These are phyloP conservation scores for Cystobasidium sp. DNA, from an alignment of 1,284 basidiomycete genomes.

Conservation along the genomic window DNA sequence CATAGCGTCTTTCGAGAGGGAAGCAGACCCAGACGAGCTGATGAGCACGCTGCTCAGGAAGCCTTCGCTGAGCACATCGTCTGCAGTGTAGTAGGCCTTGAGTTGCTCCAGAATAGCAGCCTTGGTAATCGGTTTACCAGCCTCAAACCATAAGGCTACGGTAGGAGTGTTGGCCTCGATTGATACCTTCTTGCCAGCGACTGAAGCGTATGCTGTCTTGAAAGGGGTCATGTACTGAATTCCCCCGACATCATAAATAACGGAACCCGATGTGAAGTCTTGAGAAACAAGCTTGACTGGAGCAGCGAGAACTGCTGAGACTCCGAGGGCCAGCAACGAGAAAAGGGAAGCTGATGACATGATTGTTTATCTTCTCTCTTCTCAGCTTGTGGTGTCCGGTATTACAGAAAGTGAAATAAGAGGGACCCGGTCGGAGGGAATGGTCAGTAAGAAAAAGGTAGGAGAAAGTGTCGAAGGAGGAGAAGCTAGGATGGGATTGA, in stretches of 20 bases:
- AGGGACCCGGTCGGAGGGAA: neutral
- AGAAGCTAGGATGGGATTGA: neutral
- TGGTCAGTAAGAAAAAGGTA: neutral
- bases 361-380: no score
- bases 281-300: conserved; percentile 10
- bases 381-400: neutral
- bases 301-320: neutral
- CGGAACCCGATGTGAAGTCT: neutral
- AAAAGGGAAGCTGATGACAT: neutral
- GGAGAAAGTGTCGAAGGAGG: neutral
- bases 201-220: neutral
- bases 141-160: conserved; percentile 1
- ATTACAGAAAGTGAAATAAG: neutral
- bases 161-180: conserved; percentile 2
- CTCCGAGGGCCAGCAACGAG: neutral
- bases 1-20: neutral
- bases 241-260: neutral
- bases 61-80: neutral
- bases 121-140: neutral
- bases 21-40: neutral
- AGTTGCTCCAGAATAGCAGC: neutral
- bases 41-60: conserved; percentile 1
- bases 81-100: neutral
- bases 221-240: conserved; percentile 1
- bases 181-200: conserved; percentile 1